These are phyloP conservation scores for Plenodomus tracheiphilus DNA, from an alignment of 2,329 filamentous ascomycete genomes.

Conservation along the genomic window DNA sequence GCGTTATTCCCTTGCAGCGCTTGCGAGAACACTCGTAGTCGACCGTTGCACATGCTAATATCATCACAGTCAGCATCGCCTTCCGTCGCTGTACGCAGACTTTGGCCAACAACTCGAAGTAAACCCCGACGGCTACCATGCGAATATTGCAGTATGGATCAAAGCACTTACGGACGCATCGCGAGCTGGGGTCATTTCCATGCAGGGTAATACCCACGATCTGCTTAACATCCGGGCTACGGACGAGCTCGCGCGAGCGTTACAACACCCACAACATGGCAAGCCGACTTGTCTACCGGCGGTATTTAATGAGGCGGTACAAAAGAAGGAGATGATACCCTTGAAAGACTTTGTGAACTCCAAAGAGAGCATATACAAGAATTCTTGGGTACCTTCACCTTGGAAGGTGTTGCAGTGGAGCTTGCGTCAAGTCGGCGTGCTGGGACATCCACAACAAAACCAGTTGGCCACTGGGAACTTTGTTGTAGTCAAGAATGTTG, in stretches of 20 bases:
- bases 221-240: constrained; percentile 57
- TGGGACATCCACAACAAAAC: constrained; percentile 56
- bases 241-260: constrained; percentile 67
- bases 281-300: constrained; percentile 78
- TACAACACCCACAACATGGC: constrained; percentile 79
- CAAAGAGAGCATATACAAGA: constrained; percentile 71
- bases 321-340: constrained; percentile 69
- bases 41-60: constrained; percentile 15
- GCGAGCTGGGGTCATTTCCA: constrained; percentile 62
- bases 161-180: constrained; percentile 71
- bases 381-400: constrained; percentile 69
- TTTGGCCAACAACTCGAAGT: constrained; percentile 73
- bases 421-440: constrained; percentile 65
- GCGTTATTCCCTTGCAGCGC: neutral
- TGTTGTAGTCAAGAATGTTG: constrained; percentile 67
- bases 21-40: neutral
- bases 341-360: constrained; percentile 68
- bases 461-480: constrained; percentile 64
- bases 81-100: constrained; percentile 87
- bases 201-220: constrained; percentile 45
- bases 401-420: constrained; percentile 77
- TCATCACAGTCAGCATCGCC: constrained; percentile 63
- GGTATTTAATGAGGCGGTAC: constrained; percentile 76
- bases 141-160: constrained; percentile 80
- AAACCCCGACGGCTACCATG: constrained; percentile 83